Conservation (phyloP, 1,284 basidiomycete species). For the Austroboletus niveus region DNA sequence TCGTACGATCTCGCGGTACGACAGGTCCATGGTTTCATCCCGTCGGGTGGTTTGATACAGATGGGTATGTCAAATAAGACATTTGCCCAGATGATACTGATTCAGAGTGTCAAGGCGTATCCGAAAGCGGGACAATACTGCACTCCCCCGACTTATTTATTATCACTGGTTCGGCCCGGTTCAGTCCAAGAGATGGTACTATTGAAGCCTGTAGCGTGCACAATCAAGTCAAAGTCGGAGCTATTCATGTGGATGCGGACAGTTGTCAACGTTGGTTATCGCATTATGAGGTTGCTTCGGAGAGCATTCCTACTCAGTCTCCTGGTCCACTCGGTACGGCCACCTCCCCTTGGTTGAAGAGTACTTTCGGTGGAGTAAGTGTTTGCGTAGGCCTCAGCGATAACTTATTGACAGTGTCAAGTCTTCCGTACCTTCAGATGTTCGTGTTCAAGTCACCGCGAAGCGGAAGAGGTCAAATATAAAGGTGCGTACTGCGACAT, state of each 20-base stretch:
- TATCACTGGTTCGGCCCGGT: slow-evolving; percentile 48
- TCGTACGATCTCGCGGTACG: slow-evolving; percentile 50
- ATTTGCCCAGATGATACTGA: slow-evolving; percentile 6
- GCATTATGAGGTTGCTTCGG: slow-evolving; percentile 8
- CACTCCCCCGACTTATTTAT: slow-evolving; percentile 45
- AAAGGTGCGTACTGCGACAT: slow-evolving; percentile 9
- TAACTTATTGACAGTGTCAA: slow-evolving; percentile 13
- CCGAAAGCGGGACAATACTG: slow-evolving; percentile 37
- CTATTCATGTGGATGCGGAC: slow-evolving; percentile 50
- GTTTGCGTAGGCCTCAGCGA: not conserved
- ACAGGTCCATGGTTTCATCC: slow-evolving; percentile 46
- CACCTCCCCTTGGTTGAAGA: slow-evolving; percentile 32
- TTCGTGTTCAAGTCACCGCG: slow-evolving; percentile 3
- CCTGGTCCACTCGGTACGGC: slow-evolving; percentile 2
- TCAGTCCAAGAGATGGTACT: slow-evolving; percentile 56
- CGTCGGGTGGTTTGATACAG: slow-evolving; percentile 12
- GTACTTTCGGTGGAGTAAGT: slow-evolving; percentile 29
- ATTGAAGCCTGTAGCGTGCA: slow-evolving; percentile 55
- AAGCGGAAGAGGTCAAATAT: slow-evolving; percentile 17
- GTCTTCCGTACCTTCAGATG: slow-evolving; percentile 18
- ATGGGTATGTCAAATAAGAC: slow-evolving; percentile 27
- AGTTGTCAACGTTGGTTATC: slow-evolving; percentile 24
- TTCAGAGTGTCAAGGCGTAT: slow-evolving; percentile 4
- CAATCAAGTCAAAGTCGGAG: slow-evolving; percentile 45
- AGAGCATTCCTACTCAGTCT: slow-evolving; percentile 19